Percentiles rank a stretch among this genome's conserved stretches.
phyloP scores from a whole-genome alignment of 352 stramenopile species.

The Phytopythium chamaehyphon region DNA sequence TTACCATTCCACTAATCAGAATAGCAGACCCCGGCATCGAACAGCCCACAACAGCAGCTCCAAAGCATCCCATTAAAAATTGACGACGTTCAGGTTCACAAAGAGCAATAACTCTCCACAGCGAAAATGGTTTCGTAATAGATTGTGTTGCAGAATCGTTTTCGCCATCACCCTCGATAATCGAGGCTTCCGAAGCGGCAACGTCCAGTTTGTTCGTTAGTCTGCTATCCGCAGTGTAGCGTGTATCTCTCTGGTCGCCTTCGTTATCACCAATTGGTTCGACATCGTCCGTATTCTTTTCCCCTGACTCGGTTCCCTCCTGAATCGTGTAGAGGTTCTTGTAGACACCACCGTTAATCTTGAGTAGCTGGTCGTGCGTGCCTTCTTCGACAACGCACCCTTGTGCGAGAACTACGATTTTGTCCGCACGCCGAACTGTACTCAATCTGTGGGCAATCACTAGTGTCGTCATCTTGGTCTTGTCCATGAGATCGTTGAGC shows the following conservation, averaged over 20 bases:
- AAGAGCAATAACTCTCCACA: background rate
- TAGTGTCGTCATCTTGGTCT: slow-evolving; percentile 41
- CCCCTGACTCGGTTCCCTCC: background rate
- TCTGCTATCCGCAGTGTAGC: background rate
- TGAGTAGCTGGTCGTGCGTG: slow-evolving; percentile 30
- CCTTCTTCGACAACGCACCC: slow-evolving; percentile 43
- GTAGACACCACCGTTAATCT: slow-evolving; percentile 47
- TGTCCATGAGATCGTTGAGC: slow-evolving; percentile 49
- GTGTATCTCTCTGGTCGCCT: too few species aligned
- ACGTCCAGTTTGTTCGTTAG: slow-evolving; percentile 1
- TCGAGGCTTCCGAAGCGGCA: background rate
- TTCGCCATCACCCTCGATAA: background rate
- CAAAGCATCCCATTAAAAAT: slow-evolving; percentile 13
- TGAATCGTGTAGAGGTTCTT: slow-evolving; percentile 77
- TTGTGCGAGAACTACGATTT: slow-evolving; percentile 50
- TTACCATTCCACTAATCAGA: slow-evolving; percentile 21
- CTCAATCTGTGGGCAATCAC: slow-evolving; percentile 91
- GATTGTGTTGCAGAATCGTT: background rate
- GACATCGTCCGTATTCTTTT: background rate
- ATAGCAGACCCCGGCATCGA: slow-evolving; percentile 21
- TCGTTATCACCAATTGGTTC: slow-evolving; percentile 15
- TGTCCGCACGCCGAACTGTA: slow-evolving; percentile 32
- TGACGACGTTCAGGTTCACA: slow-evolving; percentile 7
- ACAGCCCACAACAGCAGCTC: slow-evolving; percentile 20
- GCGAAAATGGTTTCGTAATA: background rate